Conservation (phyloP, 1,284 basidiomycete genomes). For the Volvariella surrecta region DNA sequence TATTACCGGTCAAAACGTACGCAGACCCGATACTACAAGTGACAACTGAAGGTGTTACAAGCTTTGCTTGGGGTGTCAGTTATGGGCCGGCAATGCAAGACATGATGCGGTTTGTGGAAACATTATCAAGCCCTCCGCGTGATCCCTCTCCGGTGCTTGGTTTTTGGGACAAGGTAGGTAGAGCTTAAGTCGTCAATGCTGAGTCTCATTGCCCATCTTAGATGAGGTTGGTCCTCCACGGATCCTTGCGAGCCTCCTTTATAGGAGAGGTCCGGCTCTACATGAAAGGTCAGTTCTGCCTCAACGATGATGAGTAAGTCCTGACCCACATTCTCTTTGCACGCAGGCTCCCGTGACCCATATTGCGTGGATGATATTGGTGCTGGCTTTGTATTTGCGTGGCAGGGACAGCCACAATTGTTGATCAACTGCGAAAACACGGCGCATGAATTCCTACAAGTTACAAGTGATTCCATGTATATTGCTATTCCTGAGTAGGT, state of each 20-base stretch:
- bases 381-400: conserved; percentile 86
- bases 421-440: conserved; percentile 69
- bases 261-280: conserved; percentile 70
- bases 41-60: conserved; percentile 57
- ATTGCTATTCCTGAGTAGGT: conserved; percentile 79
- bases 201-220: conserved; percentile 24
- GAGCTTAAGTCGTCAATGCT: not conserved
- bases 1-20: conserved; percentile 94
- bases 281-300: conserved; percentile 62
- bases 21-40: conserved; percentile 71
- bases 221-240: conserved; percentile 81
- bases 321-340: conserved; percentile 3
- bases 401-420: conserved; percentile 73
- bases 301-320: not conserved
- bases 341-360: conserved; percentile 78
- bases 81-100: conserved; percentile 86
- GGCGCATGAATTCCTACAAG: conserved; percentile 79
- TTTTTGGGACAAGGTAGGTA: conserved; percentile 84
- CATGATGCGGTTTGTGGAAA: conserved; percentile 79
- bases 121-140: conserved; percentile 69
- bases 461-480: conserved; percentile 73
- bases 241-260: conserved; percentile 71
- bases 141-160: conserved; percentile 87
- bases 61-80: conserved; percentile 87
- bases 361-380: conserved; percentile 70